These are phyloP conservation scores for Ormosia semicastrata DNA, from an alignment of 306 rosid species.

Conservation along the genomic window DNA sequence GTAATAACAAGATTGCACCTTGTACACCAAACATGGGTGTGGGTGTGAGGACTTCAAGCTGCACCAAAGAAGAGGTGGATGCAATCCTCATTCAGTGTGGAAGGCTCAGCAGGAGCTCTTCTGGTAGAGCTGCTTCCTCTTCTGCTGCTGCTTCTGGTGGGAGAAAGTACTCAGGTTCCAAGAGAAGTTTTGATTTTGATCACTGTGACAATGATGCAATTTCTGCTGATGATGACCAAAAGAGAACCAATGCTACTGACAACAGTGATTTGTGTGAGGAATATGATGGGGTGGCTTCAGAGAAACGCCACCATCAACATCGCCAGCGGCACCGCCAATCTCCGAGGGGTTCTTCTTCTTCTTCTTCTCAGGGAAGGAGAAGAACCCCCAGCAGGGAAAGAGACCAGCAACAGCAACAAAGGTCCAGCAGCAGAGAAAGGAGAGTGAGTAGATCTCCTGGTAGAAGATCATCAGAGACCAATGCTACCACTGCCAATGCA, in stretches of 20 bases:
- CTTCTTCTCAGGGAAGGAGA: conserved; percentile 71
- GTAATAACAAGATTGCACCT: conserved; percentile 12
- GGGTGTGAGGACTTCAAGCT: conserved; percentile 80
- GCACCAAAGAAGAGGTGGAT: conserved; percentile 90
- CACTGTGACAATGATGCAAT: conserved; percentile 48
- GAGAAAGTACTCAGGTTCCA: conserved; percentile 88
- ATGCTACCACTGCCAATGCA: not conserved
- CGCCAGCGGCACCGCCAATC: conserved; percentile 63
- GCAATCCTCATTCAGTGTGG: conserved; percentile 96
- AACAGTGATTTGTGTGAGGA: conserved; percentile 40
- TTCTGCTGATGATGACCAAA: conserved; percentile 47
- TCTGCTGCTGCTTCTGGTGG: conserved; percentile 44
- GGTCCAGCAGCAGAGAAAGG: conserved; percentile 79
- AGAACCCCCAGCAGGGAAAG: conserved; percentile 96
- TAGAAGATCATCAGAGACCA: conserved; percentile 60
- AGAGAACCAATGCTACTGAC: conserved; percentile 28
- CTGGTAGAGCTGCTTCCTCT: conserved; percentile 67
- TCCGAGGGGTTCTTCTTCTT: conserved; percentile 22
- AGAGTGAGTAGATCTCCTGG: conserved; percentile 90
- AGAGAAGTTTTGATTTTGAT: conserved; percentile 91
- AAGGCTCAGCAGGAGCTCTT: conserved; percentile 89
- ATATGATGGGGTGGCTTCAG: conserved; percentile 29
- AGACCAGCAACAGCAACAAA: conserved; percentile 57
- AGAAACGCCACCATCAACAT: conserved; percentile 43
- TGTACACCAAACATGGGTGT: conserved; percentile 34